Evolutionary conservation across 148 eudicot species (phyloP).

Genomic region (Rhododendron ovatum): DNA sequence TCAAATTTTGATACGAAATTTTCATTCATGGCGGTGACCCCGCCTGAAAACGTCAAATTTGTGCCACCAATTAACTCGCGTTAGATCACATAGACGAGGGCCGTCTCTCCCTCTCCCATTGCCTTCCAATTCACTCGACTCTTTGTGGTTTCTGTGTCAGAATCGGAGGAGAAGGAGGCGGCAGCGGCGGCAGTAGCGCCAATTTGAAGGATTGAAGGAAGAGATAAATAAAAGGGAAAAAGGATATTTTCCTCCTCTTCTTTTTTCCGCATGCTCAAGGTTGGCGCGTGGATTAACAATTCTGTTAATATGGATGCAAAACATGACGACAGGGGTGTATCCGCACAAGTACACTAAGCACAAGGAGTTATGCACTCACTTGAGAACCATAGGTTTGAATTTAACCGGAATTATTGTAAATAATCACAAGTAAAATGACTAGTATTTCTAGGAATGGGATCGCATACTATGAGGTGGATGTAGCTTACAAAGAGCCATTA

Average conservation of each 20-base stretch:
- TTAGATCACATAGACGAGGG: conserved; percentile 47
- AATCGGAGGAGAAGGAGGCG: no score
- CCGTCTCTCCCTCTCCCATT: conserved; percentile 68
- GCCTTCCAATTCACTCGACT: conserved; percentile 48
- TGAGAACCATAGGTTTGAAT: neutral
- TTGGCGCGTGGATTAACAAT: no score
- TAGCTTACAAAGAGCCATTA: neutral
- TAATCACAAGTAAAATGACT: neutral
- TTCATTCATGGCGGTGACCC: neutral
- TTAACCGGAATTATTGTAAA: neutral
- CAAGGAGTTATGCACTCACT: no score
- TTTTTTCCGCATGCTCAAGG: no score
- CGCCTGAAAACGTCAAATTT: conserved; percentile 14
- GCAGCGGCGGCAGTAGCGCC: no score
- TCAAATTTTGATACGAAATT: neutral
- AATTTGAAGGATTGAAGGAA: no score
- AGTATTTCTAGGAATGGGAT: neutral
- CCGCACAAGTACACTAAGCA: no score
- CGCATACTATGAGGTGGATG: neutral
- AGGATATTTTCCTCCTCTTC: no score
- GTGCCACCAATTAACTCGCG: conserved; percentile 31
- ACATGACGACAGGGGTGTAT: no score
- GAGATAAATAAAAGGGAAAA: no score
- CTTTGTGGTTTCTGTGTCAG: conserved; percentile 23
- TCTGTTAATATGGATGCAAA: no score